A percentile compares a stretch with the other conserved stretches of the same genome.
Conservation (phyloP, 345 rosid genomes). For the Laguncularia racemosa region DNA sequence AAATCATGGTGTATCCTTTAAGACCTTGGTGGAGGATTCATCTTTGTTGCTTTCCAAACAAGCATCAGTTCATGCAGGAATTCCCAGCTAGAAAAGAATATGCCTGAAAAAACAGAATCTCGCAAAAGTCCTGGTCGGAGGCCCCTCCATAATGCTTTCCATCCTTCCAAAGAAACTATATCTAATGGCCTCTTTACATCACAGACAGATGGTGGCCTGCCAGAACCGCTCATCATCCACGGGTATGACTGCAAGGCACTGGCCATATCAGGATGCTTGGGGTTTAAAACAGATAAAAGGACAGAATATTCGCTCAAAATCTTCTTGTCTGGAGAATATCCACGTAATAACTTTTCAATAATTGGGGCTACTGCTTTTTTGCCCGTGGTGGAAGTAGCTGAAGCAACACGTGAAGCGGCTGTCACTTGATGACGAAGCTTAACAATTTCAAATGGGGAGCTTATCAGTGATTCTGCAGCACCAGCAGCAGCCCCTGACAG, state of each 20-base stretch:
- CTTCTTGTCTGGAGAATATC: constrained; percentile 57
- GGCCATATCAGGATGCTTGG: constrained; percentile 56
- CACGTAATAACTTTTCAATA: constrained; percentile 37
- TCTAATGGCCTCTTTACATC: constrained; percentile 55
- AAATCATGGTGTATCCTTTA: constrained; percentile 3
- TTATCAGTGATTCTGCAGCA: constrained; percentile 55
- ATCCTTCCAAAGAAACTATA: constrained; percentile 77
- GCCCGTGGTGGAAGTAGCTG: constrained; percentile 22
- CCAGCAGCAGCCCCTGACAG: constrained; percentile 82
- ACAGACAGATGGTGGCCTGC: constrained; percentile 69
- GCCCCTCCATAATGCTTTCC: constrained; percentile 75
- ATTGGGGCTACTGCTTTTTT: constrained; percentile 30
- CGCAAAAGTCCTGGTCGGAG: constrained; percentile 66
- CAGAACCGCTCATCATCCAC: constrained; percentile 97
- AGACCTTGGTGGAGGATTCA: constrained; percentile 81
- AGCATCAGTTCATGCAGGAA: constrained; percentile 62
- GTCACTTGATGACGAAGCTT: constrained; percentile 76
- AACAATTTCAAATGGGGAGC: constrained; percentile 75
- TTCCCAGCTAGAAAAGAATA: constrained; percentile 89
- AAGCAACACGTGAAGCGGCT: constrained; percentile 52
- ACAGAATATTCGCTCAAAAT: constrained; percentile 50
- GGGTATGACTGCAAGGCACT: constrained; percentile 71
- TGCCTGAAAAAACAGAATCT: constrained; percentile 71
- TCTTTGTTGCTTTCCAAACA: constrained; percentile 81
- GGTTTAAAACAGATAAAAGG: constrained; percentile 64